Conservation (phyloP, 1,284 basidiomycete genomes). For the Meripilus lineatus region DNA sequence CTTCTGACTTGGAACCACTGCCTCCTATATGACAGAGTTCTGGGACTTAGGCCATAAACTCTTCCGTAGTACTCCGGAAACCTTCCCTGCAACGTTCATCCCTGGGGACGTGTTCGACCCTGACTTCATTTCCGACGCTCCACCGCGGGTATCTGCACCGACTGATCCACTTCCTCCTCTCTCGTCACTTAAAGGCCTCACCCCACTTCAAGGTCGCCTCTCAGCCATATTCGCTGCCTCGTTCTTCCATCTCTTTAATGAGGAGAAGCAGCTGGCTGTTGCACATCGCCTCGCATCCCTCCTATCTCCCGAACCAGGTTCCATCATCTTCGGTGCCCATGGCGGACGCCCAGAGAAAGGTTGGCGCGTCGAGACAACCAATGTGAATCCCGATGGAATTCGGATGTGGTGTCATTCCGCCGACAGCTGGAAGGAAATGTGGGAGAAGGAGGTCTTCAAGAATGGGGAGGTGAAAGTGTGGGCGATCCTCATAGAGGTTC, state of each 20-base stretch:
- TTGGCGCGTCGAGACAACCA: slow-evolving; percentile 10
- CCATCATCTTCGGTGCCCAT: slow-evolving; percentile 33
- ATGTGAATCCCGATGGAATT: slow-evolving; percentile 13
- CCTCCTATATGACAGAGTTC: no score
- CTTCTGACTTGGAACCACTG: no score
- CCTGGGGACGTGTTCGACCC: slow-evolving; percentile 42
- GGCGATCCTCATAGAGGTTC: slow-evolving; percentile 17
- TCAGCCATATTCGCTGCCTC: slow-evolving; percentile 43
- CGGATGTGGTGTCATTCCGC: slow-evolving; percentile 29
- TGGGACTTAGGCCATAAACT: slow-evolving; percentile 32
- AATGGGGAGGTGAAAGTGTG: slow-evolving; percentile 33
- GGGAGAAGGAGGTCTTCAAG: slow-evolving; percentile 37
- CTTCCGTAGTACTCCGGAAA: slow-evolving; percentile 28
- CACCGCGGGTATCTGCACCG: slow-evolving; percentile 23
- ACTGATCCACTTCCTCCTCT: slow-evolving; percentile 26
- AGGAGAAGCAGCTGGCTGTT: slow-evolving; percentile 37
- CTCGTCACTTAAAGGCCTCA: slow-evolving; percentile 32
- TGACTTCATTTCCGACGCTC: slow-evolving; percentile 26
- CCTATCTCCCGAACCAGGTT: slow-evolving; percentile 33
- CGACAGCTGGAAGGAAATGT: slow-evolving; percentile 37
- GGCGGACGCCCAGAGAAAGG: slow-evolving; percentile 21
- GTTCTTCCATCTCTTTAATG: slow-evolving; percentile 49
- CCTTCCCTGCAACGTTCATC: slow-evolving; percentile 42
- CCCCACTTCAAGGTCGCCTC: slow-evolving; percentile 39
- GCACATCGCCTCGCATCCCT: slow-evolving; percentile 36